Evolutionary conservation across 768 basidiomycete species (phyloP).

Genomic region (Leccinum uliginosum): DNA sequence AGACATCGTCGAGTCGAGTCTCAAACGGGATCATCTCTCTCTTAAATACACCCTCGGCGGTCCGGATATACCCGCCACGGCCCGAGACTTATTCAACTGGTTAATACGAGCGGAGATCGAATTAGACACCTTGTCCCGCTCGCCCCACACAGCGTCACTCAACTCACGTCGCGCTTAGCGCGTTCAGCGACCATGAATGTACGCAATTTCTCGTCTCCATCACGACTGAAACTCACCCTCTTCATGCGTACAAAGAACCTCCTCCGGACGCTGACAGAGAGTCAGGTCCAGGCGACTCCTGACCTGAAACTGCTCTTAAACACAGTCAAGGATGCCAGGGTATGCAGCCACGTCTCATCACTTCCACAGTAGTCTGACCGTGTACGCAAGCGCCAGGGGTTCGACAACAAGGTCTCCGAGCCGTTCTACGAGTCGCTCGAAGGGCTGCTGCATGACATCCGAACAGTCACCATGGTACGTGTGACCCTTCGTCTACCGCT

Average conservation of each 20-base stretch:
- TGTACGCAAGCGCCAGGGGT: constrained; percentile 37
- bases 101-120: constrained; percentile 30
- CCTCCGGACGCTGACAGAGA: constrained; percentile 79
- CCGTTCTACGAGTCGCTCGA: constrained; percentile 94
- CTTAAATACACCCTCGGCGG: constrained; percentile 4
- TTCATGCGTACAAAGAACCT: constrained; percentile 58
- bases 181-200: constrained; percentile 28
- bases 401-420: constrained; percentile 73
- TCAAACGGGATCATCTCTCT: neutral
- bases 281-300: constrained; percentile 58
- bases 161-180: constrained; percentile 24
- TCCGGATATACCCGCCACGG: constrained; percentile 8
- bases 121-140: constrained; percentile 29
- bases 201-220: neutral
- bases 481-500: neutral
- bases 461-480: constrained; percentile 66
- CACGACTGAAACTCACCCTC: neutral
- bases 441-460: constrained; percentile 80
- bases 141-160: constrained; percentile 29
- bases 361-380: constrained; percentile 17
- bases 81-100: neutral
- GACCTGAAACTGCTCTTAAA: constrained; percentile 81
- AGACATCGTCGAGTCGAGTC: constrained; percentile 35
- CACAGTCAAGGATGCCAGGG: constrained; percentile 84
- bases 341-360: constrained; percentile 40